Evolutionary conservation across 2,329 filamentous ascomycete species (phyloP).

Genomic region (Arthrobotrys megalospora): DNA sequence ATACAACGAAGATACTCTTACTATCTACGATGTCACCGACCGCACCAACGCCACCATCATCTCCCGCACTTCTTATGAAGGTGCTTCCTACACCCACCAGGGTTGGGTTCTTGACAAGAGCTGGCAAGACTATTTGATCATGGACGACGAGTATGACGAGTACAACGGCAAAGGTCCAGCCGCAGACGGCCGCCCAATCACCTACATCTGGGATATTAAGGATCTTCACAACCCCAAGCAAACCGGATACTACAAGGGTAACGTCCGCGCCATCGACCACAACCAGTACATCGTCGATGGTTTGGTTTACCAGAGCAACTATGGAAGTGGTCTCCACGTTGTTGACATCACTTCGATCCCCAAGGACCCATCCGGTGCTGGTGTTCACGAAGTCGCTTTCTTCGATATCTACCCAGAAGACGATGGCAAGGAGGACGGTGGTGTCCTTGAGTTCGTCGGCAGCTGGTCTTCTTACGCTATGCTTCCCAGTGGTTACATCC

Average conservation of each 20-base stretch:
- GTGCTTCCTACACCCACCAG: conserved; percentile 74
- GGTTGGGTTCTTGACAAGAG: conserved; percentile 72
- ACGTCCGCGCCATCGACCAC: conserved; percentile 69
- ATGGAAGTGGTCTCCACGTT: conserved; percentile 68
- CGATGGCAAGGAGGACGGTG: conserved; percentile 66
- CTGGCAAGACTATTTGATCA: conserved; percentile 68
- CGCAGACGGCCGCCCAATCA: conserved; percentile 66
- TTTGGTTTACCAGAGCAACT: conserved; percentile 69
- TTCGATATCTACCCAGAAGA: conserved; percentile 69
- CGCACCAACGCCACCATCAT: conserved; percentile 70
- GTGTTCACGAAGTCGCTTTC: conserved; percentile 69
- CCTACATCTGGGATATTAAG: conserved; percentile 69
- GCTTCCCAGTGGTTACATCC: conserved; percentile 68
- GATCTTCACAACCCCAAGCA: conserved; percentile 68
- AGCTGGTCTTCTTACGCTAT: conserved; percentile 68
- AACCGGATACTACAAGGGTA: conserved; percentile 68
- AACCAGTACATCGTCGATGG: conserved; percentile 70
- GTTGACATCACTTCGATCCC: conserved; percentile 68
- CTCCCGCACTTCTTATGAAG: conserved; percentile 73
- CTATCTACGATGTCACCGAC: conserved; percentile 71
- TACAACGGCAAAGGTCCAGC: conserved; percentile 65
- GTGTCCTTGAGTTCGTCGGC: conserved; percentile 68
- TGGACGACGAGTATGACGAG: conserved; percentile 69
- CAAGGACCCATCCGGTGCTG: conserved; percentile 67
- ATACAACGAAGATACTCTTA: conserved; percentile 64